Evolutionary conservation across 306 rosid genomes (phyloP).

Genomic region (Malus orientalis): DNA sequence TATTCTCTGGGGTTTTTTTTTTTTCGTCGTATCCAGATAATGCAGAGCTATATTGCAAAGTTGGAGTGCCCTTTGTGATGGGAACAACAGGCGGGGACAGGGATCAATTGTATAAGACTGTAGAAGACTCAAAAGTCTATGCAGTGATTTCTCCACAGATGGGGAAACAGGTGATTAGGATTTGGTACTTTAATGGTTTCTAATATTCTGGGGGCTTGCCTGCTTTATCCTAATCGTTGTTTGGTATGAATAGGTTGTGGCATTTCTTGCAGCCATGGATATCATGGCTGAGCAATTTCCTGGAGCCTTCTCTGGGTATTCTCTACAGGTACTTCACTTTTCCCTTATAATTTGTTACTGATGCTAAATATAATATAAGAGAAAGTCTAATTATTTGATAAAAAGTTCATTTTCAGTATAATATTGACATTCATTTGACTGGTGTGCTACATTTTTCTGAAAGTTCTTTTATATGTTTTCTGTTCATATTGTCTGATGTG

Average conservation of each 20-base stretch:
- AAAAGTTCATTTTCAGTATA: neutral
- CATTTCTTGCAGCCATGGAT: slow-evolving; percentile 98
- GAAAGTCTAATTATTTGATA: neutral
- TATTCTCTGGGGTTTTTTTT: neutral
- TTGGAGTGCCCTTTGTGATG: slow-evolving; percentile 94
- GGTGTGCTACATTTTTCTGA: neutral
- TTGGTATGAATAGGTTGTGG: slow-evolving; percentile 59
- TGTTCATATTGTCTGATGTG: slow-evolving; percentile 9
- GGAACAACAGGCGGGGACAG: slow-evolving; percentile 96
- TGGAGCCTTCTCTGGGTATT: slow-evolving; percentile 90
- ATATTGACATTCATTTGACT: too few relatives aligned
- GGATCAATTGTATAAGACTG: slow-evolving; percentile 56
- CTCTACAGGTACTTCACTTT: slow-evolving; percentile 53
- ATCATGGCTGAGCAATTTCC: slow-evolving; percentile 93
- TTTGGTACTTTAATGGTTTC: neutral
- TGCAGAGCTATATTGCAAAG: slow-evolving; percentile 70
- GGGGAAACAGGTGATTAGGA: slow-evolving; percentile 73
- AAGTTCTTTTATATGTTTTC: neutral
- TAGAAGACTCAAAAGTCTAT: slow-evolving; percentile 55
- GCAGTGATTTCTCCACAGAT: slow-evolving; percentile 95
- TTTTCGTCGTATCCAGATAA: slow-evolving; percentile 43
- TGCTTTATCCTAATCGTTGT: slow-evolving; percentile 20
- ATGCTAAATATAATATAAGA: neutral
- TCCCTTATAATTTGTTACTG: neutral
- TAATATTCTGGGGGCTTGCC: slow-evolving; percentile 3